Conservation (phyloP, 2,329 filamentous ascomycete species). For the Pestalotiopsis sp. region DNA sequence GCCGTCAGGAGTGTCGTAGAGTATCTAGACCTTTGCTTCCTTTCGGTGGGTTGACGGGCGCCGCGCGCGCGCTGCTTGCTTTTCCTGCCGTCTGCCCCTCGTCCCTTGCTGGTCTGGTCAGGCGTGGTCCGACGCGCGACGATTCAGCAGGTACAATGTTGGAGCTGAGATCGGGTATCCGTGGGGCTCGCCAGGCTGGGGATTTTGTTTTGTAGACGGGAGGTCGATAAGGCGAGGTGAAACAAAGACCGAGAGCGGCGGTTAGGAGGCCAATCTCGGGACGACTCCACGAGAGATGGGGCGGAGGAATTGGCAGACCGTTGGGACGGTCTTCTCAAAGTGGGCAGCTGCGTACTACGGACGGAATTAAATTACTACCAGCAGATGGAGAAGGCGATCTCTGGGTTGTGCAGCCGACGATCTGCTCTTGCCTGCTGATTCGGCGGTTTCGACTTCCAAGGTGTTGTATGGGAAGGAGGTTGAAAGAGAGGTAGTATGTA, state of each 20-base stretch:
- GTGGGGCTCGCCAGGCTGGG: constrained; percentile 15
- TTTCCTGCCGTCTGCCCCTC: constrained; percentile 4
- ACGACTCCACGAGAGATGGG: constrained; percentile 10
- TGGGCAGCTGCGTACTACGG: constrained; percentile 6
- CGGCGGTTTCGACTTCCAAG: neutral
- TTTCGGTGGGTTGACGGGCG: too few relatives aligned
- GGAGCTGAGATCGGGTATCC: constrained; percentile 14
- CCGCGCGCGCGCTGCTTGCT: neutral
- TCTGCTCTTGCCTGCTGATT: neutral
- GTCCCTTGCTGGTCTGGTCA: neutral
- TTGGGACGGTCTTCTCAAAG: neutral
- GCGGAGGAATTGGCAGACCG: constrained; percentile 10
- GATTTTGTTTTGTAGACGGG: constrained; percentile 9
- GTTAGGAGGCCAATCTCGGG: constrained; percentile 17
- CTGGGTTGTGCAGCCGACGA: neutral
- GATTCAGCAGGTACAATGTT: neutral
- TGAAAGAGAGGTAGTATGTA: neutral
- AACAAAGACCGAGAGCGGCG: constrained; percentile 18
- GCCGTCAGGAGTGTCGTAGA: neutral
- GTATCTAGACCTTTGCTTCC: neutral
- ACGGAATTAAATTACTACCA: neutral
- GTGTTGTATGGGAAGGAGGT: constrained; percentile 2
- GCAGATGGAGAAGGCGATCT: neutral
- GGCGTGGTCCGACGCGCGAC: neutral
- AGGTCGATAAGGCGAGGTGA: constrained; percentile 16